Base-by-base conservation (phyloP, 768 basidiomycete genomes). In the Zangia roseola region DNA sequence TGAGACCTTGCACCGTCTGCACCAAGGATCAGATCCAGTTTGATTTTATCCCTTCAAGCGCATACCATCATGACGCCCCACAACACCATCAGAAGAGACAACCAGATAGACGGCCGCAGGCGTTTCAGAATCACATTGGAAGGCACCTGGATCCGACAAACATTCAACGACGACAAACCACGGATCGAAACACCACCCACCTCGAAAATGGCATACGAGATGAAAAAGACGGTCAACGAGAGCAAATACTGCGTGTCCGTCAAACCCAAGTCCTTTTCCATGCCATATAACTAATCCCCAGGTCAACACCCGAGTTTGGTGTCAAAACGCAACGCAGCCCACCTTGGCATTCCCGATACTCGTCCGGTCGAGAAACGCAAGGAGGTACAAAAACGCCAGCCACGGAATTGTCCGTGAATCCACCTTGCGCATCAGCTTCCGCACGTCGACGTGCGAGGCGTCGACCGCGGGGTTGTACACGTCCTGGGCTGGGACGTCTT, bases 51-150 rank as follows among this genome's bases (percentile, higher is more conserved):
- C 7, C 10, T 36, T 26, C 6, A 16, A 1, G 20, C 5, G 38
- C 42, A 43, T 45, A 86, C 86, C 87, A 88, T 88, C 73, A 82
- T 82, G 25, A 88, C 55, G 3, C 86, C 87, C 86, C 87, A 88
- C 16, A 80, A 56, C 3, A 87, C 53, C 88, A 91, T 90, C 44
- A 90, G 72, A 23, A 75, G 50, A 6, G 86, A 86, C 6, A 91
- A 70, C 88, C 88, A 91, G 30, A 91, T 64, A 4, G 87, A 88
- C 0, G 88, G 89, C 1, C 86, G 75, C 26, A 88, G 72, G 28
- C 85, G 79, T 61, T 88, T 88, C 43, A 88, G 68, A 61, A 86
- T 81, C 3, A 87, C 68, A 52, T 88, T 88, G 13, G 83, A 86
- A 3, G 88, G 88, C 24, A 88, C 79, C 75, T 77, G 44, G 30